A percentile compares a stretch with the other conserved stretches of the same genome.
These are phyloP conservation scores for Jackrogersella minutella DNA, from an alignment of 495 filamentous ascomycete species.

Conservation along the genomic window DNA sequence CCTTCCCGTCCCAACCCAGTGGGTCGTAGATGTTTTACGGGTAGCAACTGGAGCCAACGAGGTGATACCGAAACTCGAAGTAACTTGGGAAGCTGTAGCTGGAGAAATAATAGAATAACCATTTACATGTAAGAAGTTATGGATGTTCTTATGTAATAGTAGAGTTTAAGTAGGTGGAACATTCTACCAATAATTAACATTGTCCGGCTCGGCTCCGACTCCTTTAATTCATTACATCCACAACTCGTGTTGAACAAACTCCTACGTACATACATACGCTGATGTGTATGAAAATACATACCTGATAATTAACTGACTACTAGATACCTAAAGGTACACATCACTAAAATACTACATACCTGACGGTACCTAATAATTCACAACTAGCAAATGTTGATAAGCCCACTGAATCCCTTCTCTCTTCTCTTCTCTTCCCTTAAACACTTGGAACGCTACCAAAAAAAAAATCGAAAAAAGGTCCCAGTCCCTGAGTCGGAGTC, in stretches of 20 bases:
- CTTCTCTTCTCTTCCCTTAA: neutral
- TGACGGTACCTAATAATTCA: too few species aligned
- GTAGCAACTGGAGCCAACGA: constrained; percentile 2
- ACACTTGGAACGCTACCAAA: neutral
- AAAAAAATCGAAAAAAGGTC: neutral
- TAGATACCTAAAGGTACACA: too few species aligned
- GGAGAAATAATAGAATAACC: too few species aligned
- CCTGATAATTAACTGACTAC: too few species aligned
- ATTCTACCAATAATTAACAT: constrained; percentile 1
- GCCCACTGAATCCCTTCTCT: constrained; percentile 6
- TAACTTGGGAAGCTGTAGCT: too few species aligned
- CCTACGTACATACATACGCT: neutral
- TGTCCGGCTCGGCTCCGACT: constrained; percentile 11
- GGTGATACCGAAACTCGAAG: constrained; percentile 11
- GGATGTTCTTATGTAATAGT: too few species aligned
- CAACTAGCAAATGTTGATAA: constrained; percentile 17
- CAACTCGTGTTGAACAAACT: constrained; percentile 10
- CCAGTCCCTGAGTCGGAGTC: neutral
- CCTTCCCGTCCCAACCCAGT: constrained; percentile 33
- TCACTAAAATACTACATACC: too few species aligned
- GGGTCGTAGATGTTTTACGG: constrained; percentile 5
- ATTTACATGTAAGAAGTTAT: too few species aligned
- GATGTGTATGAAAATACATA: too few species aligned
- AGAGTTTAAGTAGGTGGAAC: neutral
- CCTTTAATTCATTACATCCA: constrained; percentile 4